Conservation (phyloP, 495 filamentous ascomycete species). For the Patellaria atrata region DNA sequence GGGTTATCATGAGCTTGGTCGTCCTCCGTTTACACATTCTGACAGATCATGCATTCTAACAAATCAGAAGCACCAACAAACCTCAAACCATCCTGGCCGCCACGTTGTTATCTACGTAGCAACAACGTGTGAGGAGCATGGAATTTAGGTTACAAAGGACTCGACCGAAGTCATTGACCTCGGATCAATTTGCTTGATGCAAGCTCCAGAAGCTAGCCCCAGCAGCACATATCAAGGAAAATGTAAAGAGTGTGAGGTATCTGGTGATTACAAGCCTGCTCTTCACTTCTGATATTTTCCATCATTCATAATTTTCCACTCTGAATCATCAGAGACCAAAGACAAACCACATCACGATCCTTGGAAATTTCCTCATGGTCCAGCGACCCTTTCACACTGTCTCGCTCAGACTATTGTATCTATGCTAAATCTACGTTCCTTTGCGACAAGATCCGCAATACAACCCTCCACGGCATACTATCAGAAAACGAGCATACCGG, state of each 20-base stretch:
- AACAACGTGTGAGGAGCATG: constrained; percentile 97
- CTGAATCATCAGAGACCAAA: constrained; percentile 95
- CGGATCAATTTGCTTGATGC: constrained; percentile 94
- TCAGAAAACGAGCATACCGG: no score
- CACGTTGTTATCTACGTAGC: constrained; percentile 97
- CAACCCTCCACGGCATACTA: no score
- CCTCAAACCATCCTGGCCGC: constrained; percentile 54
- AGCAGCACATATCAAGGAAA: no score
- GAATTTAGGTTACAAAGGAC: constrained; percentile 97
- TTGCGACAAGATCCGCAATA: constrained; percentile 96
- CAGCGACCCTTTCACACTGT: neutral
- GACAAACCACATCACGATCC: constrained; percentile 94
- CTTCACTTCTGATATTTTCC: constrained; percentile 5
- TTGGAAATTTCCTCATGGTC: constrained; percentile 66
- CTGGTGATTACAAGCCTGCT: neutral
- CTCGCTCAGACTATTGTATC: neutral
- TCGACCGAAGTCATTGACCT: constrained; percentile 98
- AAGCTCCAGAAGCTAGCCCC: no score
- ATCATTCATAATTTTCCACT: constrained; percentile 52
- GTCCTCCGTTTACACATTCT: no score
- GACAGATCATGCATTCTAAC: no score
- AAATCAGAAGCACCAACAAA: constrained; percentile 17
- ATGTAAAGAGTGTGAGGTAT: constrained; percentile 72
- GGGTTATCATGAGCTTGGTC: no score
- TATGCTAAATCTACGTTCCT: constrained; percentile 55